Percentiles rank a stretch among this genome's conserved stretches.
Evolutionary conservation across 176 grass and related monocot genomes (phyloP).

Genomic region (Avena sativa): DNA sequence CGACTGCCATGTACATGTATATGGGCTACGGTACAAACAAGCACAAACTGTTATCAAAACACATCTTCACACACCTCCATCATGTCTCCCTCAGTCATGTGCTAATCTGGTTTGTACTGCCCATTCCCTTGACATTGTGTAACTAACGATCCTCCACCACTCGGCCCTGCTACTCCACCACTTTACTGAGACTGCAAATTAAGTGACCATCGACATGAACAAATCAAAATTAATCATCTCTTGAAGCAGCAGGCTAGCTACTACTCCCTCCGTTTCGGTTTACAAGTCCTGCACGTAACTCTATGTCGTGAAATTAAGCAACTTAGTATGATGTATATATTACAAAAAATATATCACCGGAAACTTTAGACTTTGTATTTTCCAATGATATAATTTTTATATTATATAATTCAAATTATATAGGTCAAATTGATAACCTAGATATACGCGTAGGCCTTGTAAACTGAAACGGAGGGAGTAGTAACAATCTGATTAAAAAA

Average conservation of each 20-base stretch:
- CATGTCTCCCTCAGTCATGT: neutral
- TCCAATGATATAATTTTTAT: too few species aligned
- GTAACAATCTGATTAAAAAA: constrained; percentile 9
- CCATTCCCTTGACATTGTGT: neutral
- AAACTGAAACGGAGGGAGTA: too few species aligned
- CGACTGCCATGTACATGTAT: neutral
- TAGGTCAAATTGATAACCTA: too few species aligned
- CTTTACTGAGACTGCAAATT: constrained; percentile 38
- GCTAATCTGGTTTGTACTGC: neutral
- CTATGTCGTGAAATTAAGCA: too few species aligned
- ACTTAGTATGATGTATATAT: too few species aligned
- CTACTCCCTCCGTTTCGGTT: too few species aligned
- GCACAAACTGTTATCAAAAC: neutral
- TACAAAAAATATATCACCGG: too few species aligned
- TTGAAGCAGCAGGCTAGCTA: neutral
- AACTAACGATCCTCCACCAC: neutral
- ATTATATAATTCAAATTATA: too few species aligned
- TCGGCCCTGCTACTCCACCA: constrained; percentile 33
- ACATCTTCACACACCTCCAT: neutral
- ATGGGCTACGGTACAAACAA: constrained; percentile 9
- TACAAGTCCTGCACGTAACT: too few species aligned
- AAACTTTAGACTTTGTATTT: too few species aligned
- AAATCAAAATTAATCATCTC: neutral
- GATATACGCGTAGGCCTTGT: too few species aligned
- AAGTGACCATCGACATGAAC: neutral